Evolutionary conservation across 1,284 basidiomycete species (phyloP).

Genomic region (Xerocomus minutiporus): DNA sequence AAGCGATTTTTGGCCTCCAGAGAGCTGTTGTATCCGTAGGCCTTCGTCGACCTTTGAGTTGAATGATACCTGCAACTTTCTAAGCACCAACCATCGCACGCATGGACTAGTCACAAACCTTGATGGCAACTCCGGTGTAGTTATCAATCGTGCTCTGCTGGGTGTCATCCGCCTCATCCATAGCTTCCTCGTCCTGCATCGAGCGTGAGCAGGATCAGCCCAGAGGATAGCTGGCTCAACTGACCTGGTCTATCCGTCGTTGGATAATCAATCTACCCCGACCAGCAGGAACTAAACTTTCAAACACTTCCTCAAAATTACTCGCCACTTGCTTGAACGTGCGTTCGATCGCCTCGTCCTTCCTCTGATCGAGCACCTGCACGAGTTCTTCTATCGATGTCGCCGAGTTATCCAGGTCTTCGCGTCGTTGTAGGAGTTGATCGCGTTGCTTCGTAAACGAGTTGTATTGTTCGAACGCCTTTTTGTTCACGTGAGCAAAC

Average conservation of each 20-base stretch:
- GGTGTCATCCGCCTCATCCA: constrained; percentile 63
- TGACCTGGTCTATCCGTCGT: constrained; percentile 77
- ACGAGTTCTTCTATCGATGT: constrained; percentile 93
- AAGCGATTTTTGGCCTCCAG: constrained; percentile 96
- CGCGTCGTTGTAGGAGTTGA: constrained; percentile 79
- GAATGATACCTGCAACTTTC: constrained; percentile 78
- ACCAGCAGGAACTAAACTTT: constrained; percentile 94
- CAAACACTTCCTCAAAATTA: constrained; percentile 97
- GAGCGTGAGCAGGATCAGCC: neutral
- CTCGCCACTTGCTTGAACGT: constrained; percentile 98
- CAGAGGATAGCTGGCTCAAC: constrained; percentile 17
- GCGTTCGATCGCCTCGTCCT: constrained; percentile 97
- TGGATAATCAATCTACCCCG: constrained; percentile 90
- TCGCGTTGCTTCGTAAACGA: constrained; percentile 98
- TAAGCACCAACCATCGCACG: neutral
- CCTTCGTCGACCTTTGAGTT: constrained; percentile 98
- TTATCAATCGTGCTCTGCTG: constrained; percentile 82
- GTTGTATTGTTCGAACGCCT: constrained; percentile 97
- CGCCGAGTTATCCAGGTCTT: constrained; percentile 88
- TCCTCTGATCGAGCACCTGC: constrained; percentile 90
- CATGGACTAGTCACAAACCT: constrained; percentile 38
- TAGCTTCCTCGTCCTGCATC: constrained; percentile 61
- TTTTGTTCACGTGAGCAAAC: constrained; percentile 98
- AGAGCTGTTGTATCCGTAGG: constrained; percentile 91
- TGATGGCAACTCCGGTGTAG: constrained; percentile 96